Evolutionary conservation across 495 filamentous ascomycete genomes (phyloP).

Genomic region (Aspergillus funiculosus): DNA sequence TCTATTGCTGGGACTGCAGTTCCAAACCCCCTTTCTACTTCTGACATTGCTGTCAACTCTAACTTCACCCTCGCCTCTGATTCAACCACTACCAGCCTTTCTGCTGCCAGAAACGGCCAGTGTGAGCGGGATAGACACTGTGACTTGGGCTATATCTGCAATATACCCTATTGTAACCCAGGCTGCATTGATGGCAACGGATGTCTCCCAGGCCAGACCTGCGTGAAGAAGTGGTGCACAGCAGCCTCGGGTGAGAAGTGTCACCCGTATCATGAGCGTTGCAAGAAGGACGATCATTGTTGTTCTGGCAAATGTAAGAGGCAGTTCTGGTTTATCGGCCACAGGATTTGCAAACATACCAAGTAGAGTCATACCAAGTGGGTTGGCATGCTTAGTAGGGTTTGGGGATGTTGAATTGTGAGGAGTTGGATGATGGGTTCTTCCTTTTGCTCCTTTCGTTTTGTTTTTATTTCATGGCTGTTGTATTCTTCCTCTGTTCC

Average conservation of each 20-base stretch:
- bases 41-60: too few relatives aligned
- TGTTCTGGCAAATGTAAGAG: constrained; percentile 14
- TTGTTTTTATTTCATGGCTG: too few relatives aligned
- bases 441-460: too few relatives aligned
- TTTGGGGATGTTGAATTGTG: too few relatives aligned
- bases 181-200: constrained; percentile 7
- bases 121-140: not conserved
- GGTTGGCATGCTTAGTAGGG: too few relatives aligned
- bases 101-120: not conserved
- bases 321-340: not conserved
- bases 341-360: not conserved
- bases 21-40: too few relatives aligned
- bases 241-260: not conserved
- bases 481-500: too few relatives aligned
- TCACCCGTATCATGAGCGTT: not conserved
- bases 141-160: constrained; percentile 4
- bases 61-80: too few relatives aligned
- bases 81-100: not conserved
- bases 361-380: not conserved
- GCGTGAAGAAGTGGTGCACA: constrained; percentile 1
- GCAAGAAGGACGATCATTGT: constrained; percentile 9
- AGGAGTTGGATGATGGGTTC: too few relatives aligned
- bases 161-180: not conserved
- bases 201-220: constrained; percentile 7
- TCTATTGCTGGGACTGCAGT: not conserved